Evolutionary conservation across 805 yeast species (phyloP), one percentile per base, ranked within the genome.

Genomic region (Saccharomycopsis sp.): DNA sequence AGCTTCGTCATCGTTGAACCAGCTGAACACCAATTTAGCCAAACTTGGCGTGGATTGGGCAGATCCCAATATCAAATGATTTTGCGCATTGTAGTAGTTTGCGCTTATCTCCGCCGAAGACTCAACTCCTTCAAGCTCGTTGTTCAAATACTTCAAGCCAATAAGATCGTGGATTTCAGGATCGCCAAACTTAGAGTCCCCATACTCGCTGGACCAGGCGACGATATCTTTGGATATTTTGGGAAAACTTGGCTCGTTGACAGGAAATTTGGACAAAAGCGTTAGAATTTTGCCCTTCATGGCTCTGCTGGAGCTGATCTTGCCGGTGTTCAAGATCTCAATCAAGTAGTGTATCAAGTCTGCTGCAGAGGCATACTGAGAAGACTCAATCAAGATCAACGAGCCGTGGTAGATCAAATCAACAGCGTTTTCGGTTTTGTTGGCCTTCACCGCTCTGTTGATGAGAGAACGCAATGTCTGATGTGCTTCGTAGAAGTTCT

Each of bases 401-500:
- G 95, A 79, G 48, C 92, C 91, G 63, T 83, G 83, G 64, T 82
- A 81, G 34, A 92, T 76, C 57, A 91, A 73, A 53, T 87, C 91
- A 54, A 82, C 77, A 8, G 97, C 96, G 46, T 86, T 85, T 2
- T 71, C 73, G 68, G 79, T 89, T 59, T 85, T 82, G 60, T 82
- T 82, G 23, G 83, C 68, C 62, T 88, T 82, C 50, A 87, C 85
- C 67, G 88, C 87, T 67, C 99, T 78, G 64, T 91, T 91, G 48
- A 89, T 88, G 56, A 92, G 87, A 3, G 98, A 90, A 66, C 97
- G 77, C 54, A 94, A 78, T 0, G 97, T 91, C 71, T 94, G 98
- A 69, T 92, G 97, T 0, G 98, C 98, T 69, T 94, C 99, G 69
- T 92, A 92, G 73, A 79, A 90, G 57, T 91, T 87, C 1, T 89